Conservation (phyloP, 441 rosid genomes). For the Pelargonium myrrhifolium region DNA sequence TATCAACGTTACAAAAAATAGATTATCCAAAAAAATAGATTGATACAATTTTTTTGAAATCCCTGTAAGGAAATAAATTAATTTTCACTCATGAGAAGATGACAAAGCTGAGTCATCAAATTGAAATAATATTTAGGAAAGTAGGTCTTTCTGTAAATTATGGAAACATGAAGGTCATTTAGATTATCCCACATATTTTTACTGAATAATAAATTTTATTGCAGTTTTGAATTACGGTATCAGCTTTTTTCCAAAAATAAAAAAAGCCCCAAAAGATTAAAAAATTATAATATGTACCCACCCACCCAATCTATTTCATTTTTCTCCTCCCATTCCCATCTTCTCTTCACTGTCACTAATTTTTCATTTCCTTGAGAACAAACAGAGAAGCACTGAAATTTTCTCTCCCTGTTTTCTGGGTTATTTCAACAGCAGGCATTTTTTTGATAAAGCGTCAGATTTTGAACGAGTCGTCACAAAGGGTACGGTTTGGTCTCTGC, state of each 20-base stretch:
- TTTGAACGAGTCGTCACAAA: neutral
- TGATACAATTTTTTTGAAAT: neutral
- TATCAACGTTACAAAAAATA: too few relatives aligned
- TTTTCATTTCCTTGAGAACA: conserved; percentile 15
- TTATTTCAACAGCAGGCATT: conserved; percentile 18
- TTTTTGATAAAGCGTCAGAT: conserved; percentile 11
- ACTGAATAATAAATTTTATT: neutral
- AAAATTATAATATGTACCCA: conserved; percentile 21
- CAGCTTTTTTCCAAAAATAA: neutral
- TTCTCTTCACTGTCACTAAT: conserved; percentile 29
- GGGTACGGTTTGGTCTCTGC: neutral
- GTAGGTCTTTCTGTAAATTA: neutral
- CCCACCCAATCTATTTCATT: conserved; percentile 48
- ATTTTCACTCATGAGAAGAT: neutral
- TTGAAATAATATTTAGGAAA: neutral
- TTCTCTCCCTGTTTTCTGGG: conserved; percentile 17
- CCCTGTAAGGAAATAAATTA: too few relatives aligned
- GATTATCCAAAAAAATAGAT: neutral
- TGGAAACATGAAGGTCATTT: neutral
- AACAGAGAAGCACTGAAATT: neutral
- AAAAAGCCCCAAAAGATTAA: neutral
- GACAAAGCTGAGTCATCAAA: neutral
- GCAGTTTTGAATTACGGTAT: too few relatives aligned
- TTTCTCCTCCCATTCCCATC: conserved; percentile 3
- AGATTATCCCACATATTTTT: neutral